Evolutionary conservation across 2,329 filamentous ascomycete genomes (phyloP).

Genomic region (Aspergillus chevalieri): DNA sequence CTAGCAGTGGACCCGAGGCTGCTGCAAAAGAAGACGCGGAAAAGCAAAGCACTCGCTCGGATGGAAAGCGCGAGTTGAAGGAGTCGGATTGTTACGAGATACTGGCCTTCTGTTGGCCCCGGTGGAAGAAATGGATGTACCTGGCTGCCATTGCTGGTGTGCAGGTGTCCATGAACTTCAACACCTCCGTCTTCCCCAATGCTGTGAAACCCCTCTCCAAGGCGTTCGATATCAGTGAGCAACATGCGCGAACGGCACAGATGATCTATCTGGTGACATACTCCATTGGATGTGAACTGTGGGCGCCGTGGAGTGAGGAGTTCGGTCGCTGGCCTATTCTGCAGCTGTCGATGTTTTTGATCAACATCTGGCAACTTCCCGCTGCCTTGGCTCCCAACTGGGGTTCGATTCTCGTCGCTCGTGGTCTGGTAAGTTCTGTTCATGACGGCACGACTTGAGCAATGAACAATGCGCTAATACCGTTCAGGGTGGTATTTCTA

Average conservation of each 20-base stretch:
- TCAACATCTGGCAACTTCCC: slow-evolving; percentile 68
- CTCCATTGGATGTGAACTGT: slow-evolving; percentile 75
- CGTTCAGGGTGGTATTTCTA: slow-evolving; percentile 47
- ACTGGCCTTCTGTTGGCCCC: slow-evolving; percentile 52
- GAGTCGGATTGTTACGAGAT: slow-evolving; percentile 55
- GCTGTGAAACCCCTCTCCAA: slow-evolving; percentile 56
- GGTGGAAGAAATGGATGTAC: slow-evolving; percentile 28
- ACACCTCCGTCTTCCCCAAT: slow-evolving; percentile 64
- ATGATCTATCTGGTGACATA: slow-evolving; percentile 70
- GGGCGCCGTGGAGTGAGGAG: slow-evolving; percentile 79
- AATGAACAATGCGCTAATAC: neutral
- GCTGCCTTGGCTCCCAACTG: slow-evolving; percentile 66
- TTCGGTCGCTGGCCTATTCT: slow-evolving; percentile 68
- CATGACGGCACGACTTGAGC: neutral
- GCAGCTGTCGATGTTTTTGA: slow-evolving; percentile 63
- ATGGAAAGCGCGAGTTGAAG: slow-evolving; percentile 30
- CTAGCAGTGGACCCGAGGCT: no score
- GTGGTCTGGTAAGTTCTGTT: slow-evolving; percentile 42
- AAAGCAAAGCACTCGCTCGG: neutral
- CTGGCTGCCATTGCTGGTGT: slow-evolving; percentile 58
- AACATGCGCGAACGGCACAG: slow-evolving; percentile 62
- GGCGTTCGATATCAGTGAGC: slow-evolving; percentile 59
- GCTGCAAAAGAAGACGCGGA: neutral
- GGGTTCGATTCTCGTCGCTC: slow-evolving; percentile 56
- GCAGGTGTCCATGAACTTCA: slow-evolving; percentile 70